A percentile compares a stretch with the other conserved stretches of the same genome.
Evolutionary conservation across 805 yeast species (phyloP).

Genomic region (Cyberlindnera euphorbiae): DNA sequence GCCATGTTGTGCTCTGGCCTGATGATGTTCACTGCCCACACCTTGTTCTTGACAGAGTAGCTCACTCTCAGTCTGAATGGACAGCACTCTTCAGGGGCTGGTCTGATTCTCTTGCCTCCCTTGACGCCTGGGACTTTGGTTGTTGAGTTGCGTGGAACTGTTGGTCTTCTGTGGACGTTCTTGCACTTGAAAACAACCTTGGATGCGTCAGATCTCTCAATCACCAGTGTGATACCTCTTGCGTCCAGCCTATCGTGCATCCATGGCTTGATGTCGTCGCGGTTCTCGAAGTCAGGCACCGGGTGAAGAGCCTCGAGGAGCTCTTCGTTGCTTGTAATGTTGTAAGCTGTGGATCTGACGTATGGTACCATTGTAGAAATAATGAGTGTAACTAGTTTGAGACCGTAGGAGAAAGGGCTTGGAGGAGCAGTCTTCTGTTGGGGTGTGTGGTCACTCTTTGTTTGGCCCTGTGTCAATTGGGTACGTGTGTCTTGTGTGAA

Average conservation of each 20-base stretch:
- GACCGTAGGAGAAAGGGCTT: too few relatives aligned
- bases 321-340: conserved; percentile 21
- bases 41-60: conserved; percentile 23
- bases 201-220: conserved; percentile 29
- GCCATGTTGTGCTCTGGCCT: conserved; percentile 22
- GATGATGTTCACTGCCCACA: conserved; percentile 24
- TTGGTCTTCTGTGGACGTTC: conserved; percentile 24
- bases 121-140: conserved; percentile 9
- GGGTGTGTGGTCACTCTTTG: too few relatives aligned
- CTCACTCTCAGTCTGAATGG: conserved; percentile 28
- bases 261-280: conserved; percentile 28
- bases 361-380: conserved; percentile 1
- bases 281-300: conserved; percentile 20
- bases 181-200: conserved; percentile 32
- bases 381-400: too few relatives aligned
- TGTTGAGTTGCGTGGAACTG: conserved; percentile 13
- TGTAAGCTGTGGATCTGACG: not conserved
- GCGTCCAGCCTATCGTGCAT: conserved; percentile 18
- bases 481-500: too few relatives aligned
- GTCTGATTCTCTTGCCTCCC: conserved; percentile 19
- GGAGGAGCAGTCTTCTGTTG: too few relatives aligned
- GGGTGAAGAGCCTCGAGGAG: conserved; percentile 24
- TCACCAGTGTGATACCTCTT: conserved; percentile 24
- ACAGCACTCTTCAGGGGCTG: conserved; percentile 23
- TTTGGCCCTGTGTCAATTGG: too few relatives aligned